Conservation (phyloP, 2,329 filamentous ascomycete genomes). For the Mycosphaerella arachidis region DNA sequence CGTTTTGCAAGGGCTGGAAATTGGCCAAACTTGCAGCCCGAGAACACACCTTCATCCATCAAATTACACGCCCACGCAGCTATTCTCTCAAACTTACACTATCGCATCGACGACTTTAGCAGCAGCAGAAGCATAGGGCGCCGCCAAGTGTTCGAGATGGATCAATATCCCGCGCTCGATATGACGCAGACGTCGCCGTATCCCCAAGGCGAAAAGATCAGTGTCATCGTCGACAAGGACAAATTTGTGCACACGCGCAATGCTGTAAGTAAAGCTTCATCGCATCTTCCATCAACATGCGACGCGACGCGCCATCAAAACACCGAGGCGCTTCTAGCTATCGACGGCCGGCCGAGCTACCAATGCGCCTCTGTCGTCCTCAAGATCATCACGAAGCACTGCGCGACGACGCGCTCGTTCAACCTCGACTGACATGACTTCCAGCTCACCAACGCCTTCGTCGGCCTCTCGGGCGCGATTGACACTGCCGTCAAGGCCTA, state of each 20-base stretch:
- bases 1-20: background rate
- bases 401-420: slow-evolving; percentile 2
- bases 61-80: too few species aligned
- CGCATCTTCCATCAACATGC: background rate
- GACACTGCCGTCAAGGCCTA: slow-evolving; percentile 78
- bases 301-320: background rate
- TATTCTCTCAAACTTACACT: background rate
- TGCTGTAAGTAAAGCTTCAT: slow-evolving; percentile 14
- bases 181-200: background rate
- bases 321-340: background rate
- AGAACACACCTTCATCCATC: background rate
- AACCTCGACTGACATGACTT: slow-evolving; percentile 1
- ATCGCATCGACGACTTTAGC: background rate
- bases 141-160: background rate
- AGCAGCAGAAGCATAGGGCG: background rate
- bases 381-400: slow-evolving; percentile 1
- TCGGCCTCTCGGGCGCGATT: slow-evolving; percentile 73
- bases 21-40: background rate
- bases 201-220: slow-evolving; percentile 5
- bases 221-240: slow-evolving; percentile 16
- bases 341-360: background rate
- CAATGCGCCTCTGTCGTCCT: background rate
- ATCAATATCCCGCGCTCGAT: background rate
- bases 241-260: slow-evolving; percentile 22
- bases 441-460: slow-evolving; percentile 71